Evolutionary conservation across 1,284 basidiomycete species (phyloP).

Genomic region (Rhodotorula sp.): DNA sequence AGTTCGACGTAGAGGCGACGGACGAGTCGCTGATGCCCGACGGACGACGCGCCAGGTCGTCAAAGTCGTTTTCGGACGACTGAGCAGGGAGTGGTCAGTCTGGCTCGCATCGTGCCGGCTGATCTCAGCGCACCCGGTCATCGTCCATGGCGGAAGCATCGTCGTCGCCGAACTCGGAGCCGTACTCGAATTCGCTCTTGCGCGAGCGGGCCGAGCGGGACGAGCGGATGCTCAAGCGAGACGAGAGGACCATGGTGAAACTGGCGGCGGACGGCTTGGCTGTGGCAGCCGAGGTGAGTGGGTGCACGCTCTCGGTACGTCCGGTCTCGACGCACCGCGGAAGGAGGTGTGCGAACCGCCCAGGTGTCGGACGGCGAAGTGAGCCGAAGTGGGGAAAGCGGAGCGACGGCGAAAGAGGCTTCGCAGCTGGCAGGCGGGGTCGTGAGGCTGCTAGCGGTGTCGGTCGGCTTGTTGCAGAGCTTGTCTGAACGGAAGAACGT

Average conservation of each 20-base stretch:
- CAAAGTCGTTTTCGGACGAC: slow-evolving; percentile 23
- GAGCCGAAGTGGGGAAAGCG: no score
- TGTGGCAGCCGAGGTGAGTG: neutral
- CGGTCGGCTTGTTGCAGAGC: no score
- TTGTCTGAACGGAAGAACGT: no score
- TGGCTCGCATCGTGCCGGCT: neutral
- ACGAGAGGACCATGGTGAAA: neutral
- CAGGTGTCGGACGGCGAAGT: no score
- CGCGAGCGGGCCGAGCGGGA: slow-evolving; percentile 14
- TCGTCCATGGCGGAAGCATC: slow-evolving; percentile 3
- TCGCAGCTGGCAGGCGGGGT: no score
- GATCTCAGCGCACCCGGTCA: neutral
- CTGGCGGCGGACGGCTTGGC: neutral
- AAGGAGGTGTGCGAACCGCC: no score
- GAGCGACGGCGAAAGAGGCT: no score
- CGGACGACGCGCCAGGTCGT: slow-evolving; percentile 12
- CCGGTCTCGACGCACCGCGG: no score
- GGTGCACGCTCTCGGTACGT: neutral
- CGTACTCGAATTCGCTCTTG: slow-evolving; percentile 30
- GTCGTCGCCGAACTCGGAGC: slow-evolving; percentile 21
- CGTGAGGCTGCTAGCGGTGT: no score
- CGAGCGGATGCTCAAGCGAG: slow-evolving; percentile 11
- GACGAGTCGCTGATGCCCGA: slow-evolving; percentile 20
- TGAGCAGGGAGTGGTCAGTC: neutral
- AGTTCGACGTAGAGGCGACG: slow-evolving; percentile 19